These are phyloP conservation scores for Colletotrichum tofieldiae DNA, from an alignment of 2,329 filamentous ascomycete genomes.

Conservation along the genomic window DNA sequence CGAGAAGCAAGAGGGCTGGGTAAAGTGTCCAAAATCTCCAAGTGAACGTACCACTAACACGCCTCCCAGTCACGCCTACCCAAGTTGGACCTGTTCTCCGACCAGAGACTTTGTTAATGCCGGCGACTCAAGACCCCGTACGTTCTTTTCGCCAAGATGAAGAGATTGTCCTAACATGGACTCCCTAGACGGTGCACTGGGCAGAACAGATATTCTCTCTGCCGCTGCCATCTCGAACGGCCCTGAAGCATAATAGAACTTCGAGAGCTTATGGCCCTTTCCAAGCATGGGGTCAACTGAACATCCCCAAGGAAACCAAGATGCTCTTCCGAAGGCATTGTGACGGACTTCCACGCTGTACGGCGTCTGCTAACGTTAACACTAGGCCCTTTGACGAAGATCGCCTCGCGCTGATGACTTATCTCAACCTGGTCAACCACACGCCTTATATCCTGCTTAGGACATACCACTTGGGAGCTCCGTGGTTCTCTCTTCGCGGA, in stretches of 20 bases:
- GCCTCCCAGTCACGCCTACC: conserved; percentile 52
- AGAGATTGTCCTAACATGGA: conserved; percentile 4
- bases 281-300: conserved; percentile 59
- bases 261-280: conserved; percentile 65
- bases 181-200: conserved; percentile 68
- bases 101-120: conserved; percentile 50
- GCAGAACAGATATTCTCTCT: conserved; percentile 73
- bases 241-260: conserved; percentile 57
- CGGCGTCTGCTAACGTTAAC: not conserved
- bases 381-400: conserved; percentile 56
- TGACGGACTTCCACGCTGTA: conserved; percentile 10
- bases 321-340: conserved; percentile 70
- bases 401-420: conserved; percentile 68
- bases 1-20: conserved; percentile 69
- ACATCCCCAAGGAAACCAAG: conserved; percentile 63
- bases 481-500: conserved; percentile 66
- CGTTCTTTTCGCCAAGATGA: not conserved
- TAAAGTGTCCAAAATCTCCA: conserved; percentile 49
- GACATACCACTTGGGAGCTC: conserved; percentile 55
- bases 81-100: conserved; percentile 54
- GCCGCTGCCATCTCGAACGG: conserved; percentile 66
- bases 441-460: conserved; percentile 66
- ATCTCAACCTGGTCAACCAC: conserved; percentile 60
- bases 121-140: conserved; percentile 47
- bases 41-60: not conserved